Evolutionary conservation across 495 filamentous ascomycete genomes (phyloP), one percentile per base, ranked within the genome.

Genomic region (Penicillium cataractarum): DNA sequence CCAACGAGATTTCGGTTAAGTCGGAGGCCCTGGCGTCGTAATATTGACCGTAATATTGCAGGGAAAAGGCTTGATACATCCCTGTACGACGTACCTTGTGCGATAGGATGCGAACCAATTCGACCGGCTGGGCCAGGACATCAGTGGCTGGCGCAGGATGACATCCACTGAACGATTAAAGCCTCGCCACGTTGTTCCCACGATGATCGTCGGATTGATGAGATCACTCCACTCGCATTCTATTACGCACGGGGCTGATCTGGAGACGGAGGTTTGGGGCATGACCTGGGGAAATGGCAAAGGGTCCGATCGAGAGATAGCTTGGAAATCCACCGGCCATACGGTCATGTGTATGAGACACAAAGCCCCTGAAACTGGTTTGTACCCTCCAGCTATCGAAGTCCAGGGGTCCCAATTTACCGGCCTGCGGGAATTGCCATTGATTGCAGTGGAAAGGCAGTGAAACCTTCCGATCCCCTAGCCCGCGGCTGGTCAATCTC

Each of bases 41-140:
- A 50, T 29, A n/a, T n/a, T 29, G 46, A 50, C 24, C 46, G 49
- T 52, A 52, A 29, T 32, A 26, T 52, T 32, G 49, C 49, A 52
- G 26, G 8, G 2, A n/a, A 31, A 31, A 17, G 4, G 13, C 35
- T 39, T 3, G 4, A 15, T 39, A 39, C 12, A 46, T 13, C 42
- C 42, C 19, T 46, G 42, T 10, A 46, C 42, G 8, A 24, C 4
- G 19, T 10, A 24, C 13, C 9, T 15, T 0, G 1, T 24, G 21
- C 13, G 42, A 46, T 46, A 46, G 42, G 42, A 46, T 13, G 21
- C 42, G 7, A 46, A 24, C n/a, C 42, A 13, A 27, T 29, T 24
- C 46, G 9, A 50, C 46, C 22, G 15, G 29, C 46, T 6, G 46
- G 46, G 27, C 46, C 22, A 29, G 46, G 10, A 29, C 46, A 50